Conservation (phyloP, 768 basidiomycete genomes). For the Rubroboletus satanas region DNA sequence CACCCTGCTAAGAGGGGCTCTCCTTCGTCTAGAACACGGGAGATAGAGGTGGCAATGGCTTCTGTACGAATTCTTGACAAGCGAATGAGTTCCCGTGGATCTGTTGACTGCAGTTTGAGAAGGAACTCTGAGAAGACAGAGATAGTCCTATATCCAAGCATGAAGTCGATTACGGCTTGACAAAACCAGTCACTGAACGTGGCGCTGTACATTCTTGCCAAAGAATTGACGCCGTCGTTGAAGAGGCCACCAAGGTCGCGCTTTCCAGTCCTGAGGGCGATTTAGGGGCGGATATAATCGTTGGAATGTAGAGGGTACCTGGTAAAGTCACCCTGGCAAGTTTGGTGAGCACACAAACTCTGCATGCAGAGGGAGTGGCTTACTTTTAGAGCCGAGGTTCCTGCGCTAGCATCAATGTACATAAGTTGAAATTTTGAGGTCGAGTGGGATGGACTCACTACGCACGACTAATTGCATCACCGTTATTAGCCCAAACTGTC, state of each 20-base stretch:
- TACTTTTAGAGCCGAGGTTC: constrained; percentile 94
- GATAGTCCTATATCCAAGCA: constrained; percentile 81
- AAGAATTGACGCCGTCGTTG: constrained; percentile 93
- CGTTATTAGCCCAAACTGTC: constrained; percentile 96
- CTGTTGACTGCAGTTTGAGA: constrained; percentile 82
- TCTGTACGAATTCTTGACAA: constrained; percentile 87
- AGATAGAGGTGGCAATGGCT: constrained; percentile 86
- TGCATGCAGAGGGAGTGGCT: constrained; percentile 18
- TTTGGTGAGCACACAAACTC: constrained; percentile 5
- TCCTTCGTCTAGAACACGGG: constrained; percentile 68
- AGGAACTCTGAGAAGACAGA: constrained; percentile 94
- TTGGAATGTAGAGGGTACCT: constrained; percentile 41
- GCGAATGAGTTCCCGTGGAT: constrained; percentile 84
- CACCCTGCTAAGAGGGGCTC: constrained; percentile 82
- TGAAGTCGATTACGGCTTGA: constrained; percentile 92
- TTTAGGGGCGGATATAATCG: constrained; percentile 5
- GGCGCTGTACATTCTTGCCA: constrained; percentile 85
- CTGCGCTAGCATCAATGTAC: constrained; percentile 56
- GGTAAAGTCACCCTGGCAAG: constrained; percentile 75
- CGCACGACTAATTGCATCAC: constrained; percentile 87
- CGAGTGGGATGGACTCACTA: constrained; percentile 50
- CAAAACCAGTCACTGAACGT: constrained; percentile 95
- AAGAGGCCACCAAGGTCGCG: constrained; percentile 88
- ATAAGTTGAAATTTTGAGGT: not conserved
- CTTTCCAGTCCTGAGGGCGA: constrained; percentile 75